Percentiles rank a stretch among this genome's conserved stretches.
Evolutionary conservation across 2,329 filamentous ascomycete species (phyloP).

Genomic region (Penicillium sp.): DNA sequence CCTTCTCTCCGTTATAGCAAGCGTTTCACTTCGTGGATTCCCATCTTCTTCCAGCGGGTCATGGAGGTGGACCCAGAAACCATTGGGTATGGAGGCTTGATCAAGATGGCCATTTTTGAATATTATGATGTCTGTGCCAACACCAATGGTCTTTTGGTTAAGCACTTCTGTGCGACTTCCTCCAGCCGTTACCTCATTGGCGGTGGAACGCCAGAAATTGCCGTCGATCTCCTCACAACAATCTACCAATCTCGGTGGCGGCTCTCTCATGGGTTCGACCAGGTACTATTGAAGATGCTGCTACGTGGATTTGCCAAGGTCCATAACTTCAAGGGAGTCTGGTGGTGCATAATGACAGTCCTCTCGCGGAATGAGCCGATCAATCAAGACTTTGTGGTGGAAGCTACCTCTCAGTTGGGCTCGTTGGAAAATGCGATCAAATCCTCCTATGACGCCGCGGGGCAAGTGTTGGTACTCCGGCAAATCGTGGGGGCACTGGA

Average conservation of each 20-base stretch:
- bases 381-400: slow-evolving; percentile 35
- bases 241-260: slow-evolving; percentile 42
- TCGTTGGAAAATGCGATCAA: background rate
- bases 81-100: slow-evolving; percentile 24
- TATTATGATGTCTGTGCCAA: slow-evolving; percentile 42
- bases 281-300: slow-evolving; percentile 41
- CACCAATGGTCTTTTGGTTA: slow-evolving; percentile 33
- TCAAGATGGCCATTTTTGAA: slow-evolving; percentile 40
- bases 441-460: background rate
- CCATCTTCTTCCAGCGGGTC: slow-evolving; percentile 40
- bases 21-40: slow-evolving; percentile 27
- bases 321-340: slow-evolving; percentile 37
- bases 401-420: slow-evolving; percentile 20
- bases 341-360: slow-evolving; percentile 44
- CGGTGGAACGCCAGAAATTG: slow-evolving; percentile 25
- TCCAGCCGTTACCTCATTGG: slow-evolving; percentile 33
- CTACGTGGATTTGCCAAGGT: slow-evolving; percentile 34
- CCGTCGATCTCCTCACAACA: slow-evolving; percentile 36
- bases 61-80: slow-evolving; percentile 24
- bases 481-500: slow-evolving; percentile 7
- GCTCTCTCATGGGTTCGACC: slow-evolving; percentile 34
- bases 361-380: slow-evolving; percentile 35
- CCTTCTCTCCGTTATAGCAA: slow-evolving; percentile 20
- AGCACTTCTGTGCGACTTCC: slow-evolving; percentile 37
- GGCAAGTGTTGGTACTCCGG: slow-evolving; percentile 1